Base-by-base conservation (phyloP, 345 rosid genomes). In the Pistacia integerrima region DNA sequence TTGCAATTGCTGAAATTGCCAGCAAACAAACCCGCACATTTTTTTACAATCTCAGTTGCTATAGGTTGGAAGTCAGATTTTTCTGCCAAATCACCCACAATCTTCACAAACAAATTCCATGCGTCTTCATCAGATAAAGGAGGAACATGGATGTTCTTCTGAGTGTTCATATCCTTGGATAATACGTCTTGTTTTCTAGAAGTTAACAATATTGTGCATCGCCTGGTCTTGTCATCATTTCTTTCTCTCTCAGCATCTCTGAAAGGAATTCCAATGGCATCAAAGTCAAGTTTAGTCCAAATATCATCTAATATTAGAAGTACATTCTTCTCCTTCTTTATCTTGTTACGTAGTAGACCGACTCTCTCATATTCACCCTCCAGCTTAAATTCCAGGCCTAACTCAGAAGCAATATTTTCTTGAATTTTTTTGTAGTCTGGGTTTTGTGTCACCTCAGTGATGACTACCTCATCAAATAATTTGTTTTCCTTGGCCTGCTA, bases 201-300 rank as follows among this genome's bases (percentile, higher is more conserved):
- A 0, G 85, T 80, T 17, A 86, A 1, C 18, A 86, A 56, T 28
- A 86, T 0, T 35, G 78, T 82, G 76, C 84, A 79, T n/a, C 54
- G 68, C 4, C 68, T 41, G 5, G 5, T 0, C 2, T 10, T 60
- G 69, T 49, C 41, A 60, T 60, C 61, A 41, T 28, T 56, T 6
- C 55, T 35, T 17, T 12, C 17, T 20, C 16, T 38, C 67, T 52
- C 72, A 66, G 22, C 22, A 14, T 18, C 69, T 14, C 28, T 0
- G 25, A 25, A 25, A 25, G 25, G 25, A 25, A 25, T 25, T 25
- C 25, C 25, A 25, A 25, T 25, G 0, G 25, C 25, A 25, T 25
- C 25, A 0, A 25, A 25, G 25, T 25, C 25, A 1, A 25, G 1
- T 0, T 25, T 25, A 0, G 25, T 25, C 25, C 25, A 25, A 25